Conservation (phyloP, 805 yeast genomes). For the Torulaspora quercuum region DNA sequence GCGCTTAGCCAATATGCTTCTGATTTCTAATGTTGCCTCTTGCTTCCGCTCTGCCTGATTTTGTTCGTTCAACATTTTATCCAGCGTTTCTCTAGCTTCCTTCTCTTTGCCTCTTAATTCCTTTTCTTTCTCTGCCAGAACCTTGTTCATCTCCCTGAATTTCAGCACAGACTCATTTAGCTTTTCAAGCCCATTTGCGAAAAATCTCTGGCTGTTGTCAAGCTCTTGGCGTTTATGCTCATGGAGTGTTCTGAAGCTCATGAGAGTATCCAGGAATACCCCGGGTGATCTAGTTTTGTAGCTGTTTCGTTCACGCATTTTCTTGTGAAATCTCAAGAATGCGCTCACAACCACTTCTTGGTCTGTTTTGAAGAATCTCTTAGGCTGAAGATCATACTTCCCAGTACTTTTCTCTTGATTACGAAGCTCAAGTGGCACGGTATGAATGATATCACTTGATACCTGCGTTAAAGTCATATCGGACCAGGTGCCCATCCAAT, state of each 20-base stretch:
- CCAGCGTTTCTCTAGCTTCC: constrained; percentile 69
- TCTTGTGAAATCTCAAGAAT: constrained; percentile 46
- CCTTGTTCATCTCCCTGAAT: constrained; percentile 56
- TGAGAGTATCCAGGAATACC: constrained; percentile 49
- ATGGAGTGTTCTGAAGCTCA: constrained; percentile 45
- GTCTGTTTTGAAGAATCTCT: constrained; percentile 21
- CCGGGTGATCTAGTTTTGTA: constrained; percentile 46
- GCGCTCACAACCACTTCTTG: constrained; percentile 48
- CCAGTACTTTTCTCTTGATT: constrained; percentile 34
- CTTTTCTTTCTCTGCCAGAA: constrained; percentile 51
- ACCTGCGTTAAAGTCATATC: constrained; percentile 47
- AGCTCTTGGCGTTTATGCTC: constrained; percentile 44
- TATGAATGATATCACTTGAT: constrained; percentile 40
- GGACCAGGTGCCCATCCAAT: constrained; percentile 89
- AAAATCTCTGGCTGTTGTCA: constrained; percentile 67
- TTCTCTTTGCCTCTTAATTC: constrained; percentile 53
- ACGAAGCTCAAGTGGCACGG: constrained; percentile 51
- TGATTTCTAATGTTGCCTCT: constrained; percentile 77
- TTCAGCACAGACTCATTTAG: constrained; percentile 72
- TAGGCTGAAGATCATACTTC: neutral
- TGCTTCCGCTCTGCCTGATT: constrained; percentile 89
- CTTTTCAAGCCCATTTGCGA: constrained; percentile 68
- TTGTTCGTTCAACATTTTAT: constrained; percentile 76
- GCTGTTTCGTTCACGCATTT: constrained; percentile 10
- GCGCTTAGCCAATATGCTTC: constrained; percentile 62